Conservation (phyloP, 495 filamentous ascomycete genomes). For the Aspergillus cavernicola region DNA sequence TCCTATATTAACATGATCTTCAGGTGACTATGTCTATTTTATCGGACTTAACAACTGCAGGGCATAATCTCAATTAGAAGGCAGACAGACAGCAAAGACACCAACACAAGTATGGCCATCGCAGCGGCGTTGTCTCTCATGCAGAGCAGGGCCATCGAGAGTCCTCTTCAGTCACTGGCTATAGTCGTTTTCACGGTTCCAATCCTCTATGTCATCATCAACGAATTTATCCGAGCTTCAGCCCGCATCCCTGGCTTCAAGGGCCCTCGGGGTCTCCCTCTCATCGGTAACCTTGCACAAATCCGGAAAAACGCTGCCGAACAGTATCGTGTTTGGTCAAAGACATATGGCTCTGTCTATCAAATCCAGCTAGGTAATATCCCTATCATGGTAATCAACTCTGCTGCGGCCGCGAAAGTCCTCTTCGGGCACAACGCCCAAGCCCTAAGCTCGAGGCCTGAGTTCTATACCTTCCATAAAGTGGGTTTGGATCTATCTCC, state of each 20-base stretch:
- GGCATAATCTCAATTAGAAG: not conserved
- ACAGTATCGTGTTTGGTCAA: constrained; percentile 57
- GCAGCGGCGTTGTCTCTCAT: constrained; percentile 23
- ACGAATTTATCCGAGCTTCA: constrained; percentile 49
- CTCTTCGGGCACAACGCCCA: constrained; percentile 58
- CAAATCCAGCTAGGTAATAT: constrained; percentile 64
- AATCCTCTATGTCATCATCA: constrained; percentile 45
- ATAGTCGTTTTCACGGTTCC: constrained; percentile 26
- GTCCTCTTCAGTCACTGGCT: constrained; percentile 27
- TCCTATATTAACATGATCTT: not conserved
- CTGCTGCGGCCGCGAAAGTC: constrained; percentile 51
- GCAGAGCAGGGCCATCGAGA: constrained; percentile 21
- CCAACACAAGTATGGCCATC: constrained; percentile 29
- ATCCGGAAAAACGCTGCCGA: constrained; percentile 57
- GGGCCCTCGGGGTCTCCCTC: constrained; percentile 53
- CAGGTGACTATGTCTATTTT: not conserved
- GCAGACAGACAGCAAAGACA: not conserved
- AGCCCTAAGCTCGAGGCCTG: constrained; percentile 56
- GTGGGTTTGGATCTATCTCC: constrained; percentile 25
- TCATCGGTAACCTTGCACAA: constrained; percentile 62
- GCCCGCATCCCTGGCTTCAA: constrained; percentile 49
- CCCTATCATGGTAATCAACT: constrained; percentile 58
- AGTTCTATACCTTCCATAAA: constrained; percentile 65
- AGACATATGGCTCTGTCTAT: constrained; percentile 56
- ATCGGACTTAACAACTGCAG: not conserved